Conservation (phyloP, 345 rosid species). For the Passiflora organensis region DNA sequence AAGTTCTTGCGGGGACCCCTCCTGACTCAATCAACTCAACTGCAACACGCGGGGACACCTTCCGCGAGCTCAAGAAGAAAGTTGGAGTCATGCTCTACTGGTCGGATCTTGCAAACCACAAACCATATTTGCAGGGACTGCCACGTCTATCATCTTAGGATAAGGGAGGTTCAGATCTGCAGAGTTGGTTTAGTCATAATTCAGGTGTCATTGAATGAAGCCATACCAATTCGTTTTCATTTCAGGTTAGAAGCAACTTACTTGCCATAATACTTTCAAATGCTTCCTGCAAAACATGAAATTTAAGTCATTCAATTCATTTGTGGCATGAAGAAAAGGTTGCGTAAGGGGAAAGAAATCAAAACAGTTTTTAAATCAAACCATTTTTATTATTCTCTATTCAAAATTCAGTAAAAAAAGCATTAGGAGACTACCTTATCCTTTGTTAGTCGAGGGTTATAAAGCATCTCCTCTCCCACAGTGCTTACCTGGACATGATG, state of each 20-base stretch:
- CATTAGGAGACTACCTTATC: constrained; percentile 46
- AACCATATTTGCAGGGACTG: constrained; percentile 79
- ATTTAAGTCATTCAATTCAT: not conserved
- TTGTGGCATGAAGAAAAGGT: not conserved
- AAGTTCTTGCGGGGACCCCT: no score
- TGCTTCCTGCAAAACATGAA: constrained; percentile 51
- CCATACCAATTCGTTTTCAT: not conserved
- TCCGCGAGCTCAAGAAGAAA: no score
- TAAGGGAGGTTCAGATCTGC: constrained; percentile 75
- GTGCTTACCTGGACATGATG: constrained; percentile 64
- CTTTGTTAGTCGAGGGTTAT: constrained; percentile 76
- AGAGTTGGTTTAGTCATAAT: not conserved
- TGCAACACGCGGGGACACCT: no score
- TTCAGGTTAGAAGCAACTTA: constrained; percentile 28
- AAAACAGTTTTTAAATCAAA: not conserved
- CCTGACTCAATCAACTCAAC: no score
- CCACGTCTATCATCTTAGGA: constrained; percentile 87
- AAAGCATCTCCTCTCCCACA: constrained; percentile 79
- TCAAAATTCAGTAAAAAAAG: not conserved
- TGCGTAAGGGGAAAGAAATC: not conserved
- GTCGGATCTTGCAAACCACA: constrained; percentile 78
- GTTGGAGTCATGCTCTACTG: constrained; percentile 16
- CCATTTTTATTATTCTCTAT: not conserved
- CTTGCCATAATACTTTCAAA: constrained; percentile 80
- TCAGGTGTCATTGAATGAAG: not conserved